phyloP scores from a whole-genome alignment of 2,329 filamentous ascomycete genomes.

The Scedosporium minutisporum region DNA sequence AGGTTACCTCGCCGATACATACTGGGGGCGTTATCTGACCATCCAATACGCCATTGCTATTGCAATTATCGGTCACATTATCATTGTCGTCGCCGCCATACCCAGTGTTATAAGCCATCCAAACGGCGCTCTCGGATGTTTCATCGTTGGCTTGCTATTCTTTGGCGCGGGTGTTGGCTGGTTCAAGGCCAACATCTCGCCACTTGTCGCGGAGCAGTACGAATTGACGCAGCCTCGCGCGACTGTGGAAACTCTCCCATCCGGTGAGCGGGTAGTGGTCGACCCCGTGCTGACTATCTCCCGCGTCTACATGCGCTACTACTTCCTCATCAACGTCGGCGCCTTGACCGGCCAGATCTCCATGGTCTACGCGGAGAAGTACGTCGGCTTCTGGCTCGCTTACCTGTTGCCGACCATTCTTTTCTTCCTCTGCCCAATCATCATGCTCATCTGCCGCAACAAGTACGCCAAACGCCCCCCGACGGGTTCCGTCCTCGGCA shows the following conservation, averaged over 20 bases:
- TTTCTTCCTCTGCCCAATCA: slow-evolving; percentile 51
- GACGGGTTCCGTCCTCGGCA: slow-evolving; percentile 55
- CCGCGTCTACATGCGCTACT: slow-evolving; percentile 61
- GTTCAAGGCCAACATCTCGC: slow-evolving; percentile 66
- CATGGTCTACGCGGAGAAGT: slow-evolving; percentile 66
- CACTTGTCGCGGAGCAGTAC: slow-evolving; percentile 58
- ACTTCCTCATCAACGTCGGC: slow-evolving; percentile 63
- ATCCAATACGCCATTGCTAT: slow-evolving; percentile 53
- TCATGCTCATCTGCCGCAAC: slow-evolving; percentile 50
- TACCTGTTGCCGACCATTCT: slow-evolving; percentile 59
- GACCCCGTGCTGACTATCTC: slow-evolving; percentile 54
- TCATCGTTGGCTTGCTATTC: slow-evolving; percentile 49
- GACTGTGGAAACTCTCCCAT: slow-evolving; percentile 37
- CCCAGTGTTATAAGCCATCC: slow-evolving; percentile 49
- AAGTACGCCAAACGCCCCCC: slow-evolving; percentile 49
- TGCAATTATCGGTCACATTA: slow-evolving; percentile 55
- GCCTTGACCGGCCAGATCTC: slow-evolving; percentile 52
- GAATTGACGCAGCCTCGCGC: slow-evolving; percentile 36
- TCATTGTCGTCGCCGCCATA: slow-evolving; percentile 56
- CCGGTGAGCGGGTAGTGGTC: slow-evolving; percentile 54
- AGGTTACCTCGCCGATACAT: slow-evolving; percentile 40
- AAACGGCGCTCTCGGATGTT: slow-evolving; percentile 47
- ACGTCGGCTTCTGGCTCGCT: slow-evolving; percentile 65
- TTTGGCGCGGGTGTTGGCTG: slow-evolving; percentile 58
- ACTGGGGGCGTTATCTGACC: slow-evolving; percentile 59